Conservation (phyloP, 2,329 filamentous ascomycete species). For the Phaeosphaeria sp. region DNA sequence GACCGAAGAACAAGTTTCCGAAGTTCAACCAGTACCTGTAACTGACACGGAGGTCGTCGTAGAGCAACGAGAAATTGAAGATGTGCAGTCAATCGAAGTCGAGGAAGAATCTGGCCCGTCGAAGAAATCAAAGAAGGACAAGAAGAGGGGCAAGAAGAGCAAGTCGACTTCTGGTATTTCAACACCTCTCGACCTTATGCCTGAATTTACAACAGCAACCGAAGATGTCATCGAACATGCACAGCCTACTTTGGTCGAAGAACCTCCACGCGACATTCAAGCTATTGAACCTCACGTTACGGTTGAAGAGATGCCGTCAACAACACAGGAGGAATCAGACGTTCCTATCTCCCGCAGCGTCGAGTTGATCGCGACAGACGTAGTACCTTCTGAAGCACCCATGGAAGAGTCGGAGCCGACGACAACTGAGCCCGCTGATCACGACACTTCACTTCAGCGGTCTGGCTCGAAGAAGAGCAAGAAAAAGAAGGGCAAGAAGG, state of each 20-base stretch:
- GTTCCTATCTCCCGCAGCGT: neutral
- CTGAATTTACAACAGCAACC: slow-evolving; percentile 1
- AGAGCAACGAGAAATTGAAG: slow-evolving; percentile 6
- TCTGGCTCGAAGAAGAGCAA: slow-evolving; percentile 29
- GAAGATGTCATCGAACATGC: slow-evolving; percentile 8
- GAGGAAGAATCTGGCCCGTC: slow-evolving; percentile 18
- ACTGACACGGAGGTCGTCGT: slow-evolving; percentile 8
- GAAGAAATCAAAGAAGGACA: slow-evolving; percentile 37
- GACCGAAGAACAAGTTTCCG: slow-evolving; percentile 2
- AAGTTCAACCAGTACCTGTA: slow-evolving; percentile 1
- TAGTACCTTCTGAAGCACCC: neutral
- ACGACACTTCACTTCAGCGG: slow-evolving; percentile 14
- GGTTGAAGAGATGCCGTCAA: neutral
- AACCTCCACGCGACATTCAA: neutral
- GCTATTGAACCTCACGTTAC: slow-evolving; percentile 2
- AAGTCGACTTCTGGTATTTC: slow-evolving; percentile 17
- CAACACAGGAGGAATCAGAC: neutral
- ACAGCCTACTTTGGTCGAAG: neutral
- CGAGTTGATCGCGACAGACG: neutral
- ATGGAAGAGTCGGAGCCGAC: slow-evolving; percentile 2
- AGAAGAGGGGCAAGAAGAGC: slow-evolving; percentile 37
- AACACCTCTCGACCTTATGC: slow-evolving; percentile 14
- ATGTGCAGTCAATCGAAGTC: slow-evolving; percentile 11
- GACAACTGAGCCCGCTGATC: slow-evolving; percentile 1
- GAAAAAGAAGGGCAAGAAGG: slow-evolving; percentile 36